phyloP scores from a whole-genome alignment of 306 rosid genomes.

The Ormosia emarginata region DNA sequence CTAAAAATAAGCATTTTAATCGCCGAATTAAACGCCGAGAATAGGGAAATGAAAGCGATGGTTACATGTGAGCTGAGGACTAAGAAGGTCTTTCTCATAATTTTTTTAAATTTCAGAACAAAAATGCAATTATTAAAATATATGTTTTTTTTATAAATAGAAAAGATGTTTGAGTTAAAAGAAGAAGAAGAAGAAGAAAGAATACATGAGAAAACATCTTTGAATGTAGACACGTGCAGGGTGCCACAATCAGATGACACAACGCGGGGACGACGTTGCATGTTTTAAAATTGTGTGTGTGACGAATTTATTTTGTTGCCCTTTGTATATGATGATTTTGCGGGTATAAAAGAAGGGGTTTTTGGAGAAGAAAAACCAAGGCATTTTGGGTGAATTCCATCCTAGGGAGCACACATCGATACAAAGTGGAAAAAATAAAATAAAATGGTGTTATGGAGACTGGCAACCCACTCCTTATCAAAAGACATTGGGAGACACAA shows the following conservation, averaged over 20 bases:
- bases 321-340: background rate
- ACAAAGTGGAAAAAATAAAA: background rate
- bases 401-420: constrained; percentile 16
- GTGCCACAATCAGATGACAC: constrained; percentile 25
- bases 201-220: background rate
- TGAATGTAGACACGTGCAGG: constrained; percentile 41
- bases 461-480: constrained; percentile 41
- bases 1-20: background rate
- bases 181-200: too few species aligned
- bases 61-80: constrained; percentile 42
- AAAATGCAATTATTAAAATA: background rate
- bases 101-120: background rate
- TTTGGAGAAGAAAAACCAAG: background rate
- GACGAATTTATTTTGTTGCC: background rate
- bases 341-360: background rate
- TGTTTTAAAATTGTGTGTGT: background rate
- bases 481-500: constrained; percentile 20
- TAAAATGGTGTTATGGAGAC: background rate
- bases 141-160: background rate
- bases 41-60: constrained; percentile 39
- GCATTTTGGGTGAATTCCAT: background rate
- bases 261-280: constrained; percentile 36
- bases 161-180: background rate
- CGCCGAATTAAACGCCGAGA: constrained; percentile 51
- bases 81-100: background rate